Percentiles rank a stretch among this genome's conserved stretches.
These are phyloP conservation scores for Parachlorella kessleri DNA, from an alignment of 139 green algal genomes.

Conservation along the genomic window DNA sequence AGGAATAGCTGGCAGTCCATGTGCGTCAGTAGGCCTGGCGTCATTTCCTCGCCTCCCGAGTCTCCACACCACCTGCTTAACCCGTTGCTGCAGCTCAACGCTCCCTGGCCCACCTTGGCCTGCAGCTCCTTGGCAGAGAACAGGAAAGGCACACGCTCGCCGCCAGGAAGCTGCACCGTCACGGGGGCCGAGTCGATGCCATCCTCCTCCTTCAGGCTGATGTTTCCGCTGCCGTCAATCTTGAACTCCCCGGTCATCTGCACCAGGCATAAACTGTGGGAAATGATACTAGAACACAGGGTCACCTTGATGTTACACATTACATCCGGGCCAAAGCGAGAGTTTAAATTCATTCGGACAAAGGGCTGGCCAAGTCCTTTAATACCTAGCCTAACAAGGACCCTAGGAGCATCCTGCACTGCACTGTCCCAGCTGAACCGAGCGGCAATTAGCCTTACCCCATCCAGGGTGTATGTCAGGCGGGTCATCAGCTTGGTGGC, in stretches of 20 bases:
- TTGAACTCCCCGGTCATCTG: slow-evolving; percentile 88
- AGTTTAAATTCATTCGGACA: too few relatives aligned
- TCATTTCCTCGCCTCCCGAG: not conserved
- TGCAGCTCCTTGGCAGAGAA: slow-evolving; percentile 99
- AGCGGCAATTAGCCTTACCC: slow-evolving; percentile 58
- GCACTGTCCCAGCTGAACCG: too few relatives aligned
- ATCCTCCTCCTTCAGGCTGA: slow-evolving; percentile 95
- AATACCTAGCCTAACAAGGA: too few relatives aligned
- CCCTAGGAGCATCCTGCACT: too few relatives aligned
- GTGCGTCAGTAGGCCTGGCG: not conserved
- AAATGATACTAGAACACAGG: too few relatives aligned
- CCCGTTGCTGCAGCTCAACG: too few relatives aligned
- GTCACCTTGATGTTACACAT: too few relatives aligned
- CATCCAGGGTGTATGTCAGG: slow-evolving; percentile 98
- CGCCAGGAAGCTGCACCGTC: slow-evolving; percentile 98
- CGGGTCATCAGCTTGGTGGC: slow-evolving; percentile 99
- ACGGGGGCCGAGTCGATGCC: slow-evolving; percentile 98
- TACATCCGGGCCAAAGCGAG: too few relatives aligned
- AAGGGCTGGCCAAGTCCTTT: too few relatives aligned
- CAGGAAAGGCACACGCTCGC: slow-evolving; percentile 99
- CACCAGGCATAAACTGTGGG: not conserved
- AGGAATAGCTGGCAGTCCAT: too few relatives aligned
- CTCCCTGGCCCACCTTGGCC: slow-evolving; percentile 83
- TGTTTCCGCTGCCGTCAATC: slow-evolving; percentile 82
- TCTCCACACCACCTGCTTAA: not conserved